Evolutionary conservation across 2,329 filamentous ascomycete species (phyloP).

Genomic region (Coccinonectria pachysandricola): DNA sequence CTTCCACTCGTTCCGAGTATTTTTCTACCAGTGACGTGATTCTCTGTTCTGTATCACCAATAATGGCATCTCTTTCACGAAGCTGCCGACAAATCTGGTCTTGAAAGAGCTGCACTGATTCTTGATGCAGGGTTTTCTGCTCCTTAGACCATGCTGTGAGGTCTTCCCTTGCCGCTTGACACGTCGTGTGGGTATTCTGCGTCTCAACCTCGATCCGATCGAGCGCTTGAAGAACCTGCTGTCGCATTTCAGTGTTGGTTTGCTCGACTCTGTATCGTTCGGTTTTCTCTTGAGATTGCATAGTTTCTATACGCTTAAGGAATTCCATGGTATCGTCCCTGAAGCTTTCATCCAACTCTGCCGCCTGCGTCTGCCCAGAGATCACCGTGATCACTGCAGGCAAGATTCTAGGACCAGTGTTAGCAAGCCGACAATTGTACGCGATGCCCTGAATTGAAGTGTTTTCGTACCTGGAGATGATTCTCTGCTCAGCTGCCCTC

Average conservation of each 20-base stretch:
- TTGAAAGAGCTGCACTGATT: conserved; percentile 4
- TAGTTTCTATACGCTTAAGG: too few relatives aligned
- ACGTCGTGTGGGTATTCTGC: conserved; percentile 6
- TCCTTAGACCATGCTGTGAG: conserved; percentile 5
- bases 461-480: conserved; percentile 10
- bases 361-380: conserved; percentile 4
- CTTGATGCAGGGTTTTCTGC: conserved; percentile 3
- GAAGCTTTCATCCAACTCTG: conserved; percentile 5
- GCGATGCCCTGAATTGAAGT: neutral
- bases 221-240: conserved; percentile 6
- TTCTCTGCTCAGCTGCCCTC: conserved; percentile 7
- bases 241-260: too few relatives aligned
- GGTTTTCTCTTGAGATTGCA: too few relatives aligned
- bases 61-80: conserved; percentile 9
- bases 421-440: conserved; percentile 1
- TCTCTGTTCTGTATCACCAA: conserved; percentile 13
- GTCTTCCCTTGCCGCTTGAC: conserved; percentile 8
- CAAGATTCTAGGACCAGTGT: conserved; percentile 8
- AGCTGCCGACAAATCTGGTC: conserved; percentile 11
- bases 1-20: conserved; percentile 11
- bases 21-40: conserved; percentile 9
- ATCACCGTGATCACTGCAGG: conserved; percentile 8
- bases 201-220: conserved; percentile 4
- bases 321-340: conserved; percentile 2
- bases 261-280: too few relatives aligned